Conservation (phyloP, 2,329 filamentous ascomycete genomes). For the Apiospora saccharicola region DNA sequence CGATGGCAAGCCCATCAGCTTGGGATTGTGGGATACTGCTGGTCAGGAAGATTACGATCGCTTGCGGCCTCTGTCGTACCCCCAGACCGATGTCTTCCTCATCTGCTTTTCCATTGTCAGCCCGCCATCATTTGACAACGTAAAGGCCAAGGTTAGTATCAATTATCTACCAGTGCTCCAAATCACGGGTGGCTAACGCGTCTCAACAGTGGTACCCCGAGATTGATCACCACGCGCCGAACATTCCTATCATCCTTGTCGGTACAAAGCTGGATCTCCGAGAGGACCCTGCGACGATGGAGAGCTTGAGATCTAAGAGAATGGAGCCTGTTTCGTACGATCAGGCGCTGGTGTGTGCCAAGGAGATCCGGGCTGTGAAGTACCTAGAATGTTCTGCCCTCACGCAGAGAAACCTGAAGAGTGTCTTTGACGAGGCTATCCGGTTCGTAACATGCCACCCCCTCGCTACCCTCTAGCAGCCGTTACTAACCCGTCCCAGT, state of each 20-base stretch:
- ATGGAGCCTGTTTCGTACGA: conserved; percentile 98
- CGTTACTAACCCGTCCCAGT: conserved; percentile 49
- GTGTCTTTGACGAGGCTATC: conserved; percentile 98
- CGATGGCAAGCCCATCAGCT: conserved; percentile 95
- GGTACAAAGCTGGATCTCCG: conserved; percentile 96
- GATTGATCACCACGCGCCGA: conserved; percentile 95
- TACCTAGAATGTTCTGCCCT: conserved; percentile 98
- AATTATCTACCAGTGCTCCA: too few relatives aligned
- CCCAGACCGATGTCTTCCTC: conserved; percentile 97
- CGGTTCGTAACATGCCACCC: conserved; percentile 67
- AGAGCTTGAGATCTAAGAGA: conserved; percentile 85
- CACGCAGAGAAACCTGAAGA: conserved; percentile 96
- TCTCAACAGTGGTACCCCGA: conserved; percentile 86
- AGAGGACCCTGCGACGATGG: conserved; percentile 84
- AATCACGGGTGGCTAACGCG: conserved; percentile 28
- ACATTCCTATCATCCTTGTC: conserved; percentile 95
- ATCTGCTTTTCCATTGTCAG: conserved; percentile 99
- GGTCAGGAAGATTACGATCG: conserved; percentile 99
- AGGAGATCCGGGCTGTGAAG: conserved; percentile 95
- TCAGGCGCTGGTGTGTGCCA: conserved; percentile 85
- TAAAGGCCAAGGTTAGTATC: conserved; percentile 87
- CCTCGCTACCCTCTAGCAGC: not conserved
- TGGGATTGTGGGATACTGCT: conserved; percentile 98
- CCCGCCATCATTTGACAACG: conserved; percentile 98
- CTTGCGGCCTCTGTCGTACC: conserved; percentile 93